Evolutionary conservation across 2,329 filamentous ascomycete species (phyloP).

Genomic region (Trichoderma sp.): DNA sequence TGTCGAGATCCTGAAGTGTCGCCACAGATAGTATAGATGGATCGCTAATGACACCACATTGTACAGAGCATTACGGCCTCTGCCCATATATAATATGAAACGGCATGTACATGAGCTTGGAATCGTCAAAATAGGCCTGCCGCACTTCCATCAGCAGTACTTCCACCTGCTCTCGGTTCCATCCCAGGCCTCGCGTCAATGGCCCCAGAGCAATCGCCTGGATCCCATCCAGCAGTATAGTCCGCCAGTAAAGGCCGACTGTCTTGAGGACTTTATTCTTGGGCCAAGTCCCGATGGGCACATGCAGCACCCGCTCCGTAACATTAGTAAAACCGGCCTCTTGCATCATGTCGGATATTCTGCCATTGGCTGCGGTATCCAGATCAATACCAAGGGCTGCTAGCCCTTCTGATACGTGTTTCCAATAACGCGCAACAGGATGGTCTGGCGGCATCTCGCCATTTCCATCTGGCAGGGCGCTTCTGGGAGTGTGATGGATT

Average conservation of each 20-base stretch:
- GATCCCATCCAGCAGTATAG: slow-evolving; percentile 51
- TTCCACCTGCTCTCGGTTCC: slow-evolving; percentile 52
- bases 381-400: slow-evolving; percentile 50
- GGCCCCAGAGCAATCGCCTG: slow-evolving; percentile 55
- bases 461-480: slow-evolving; percentile 43
- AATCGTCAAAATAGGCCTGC: slow-evolving; percentile 50
- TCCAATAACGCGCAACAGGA: slow-evolving; percentile 51
- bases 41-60: background rate
- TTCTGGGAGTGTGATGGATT: slow-evolving; percentile 52
- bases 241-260: slow-evolving; percentile 55
- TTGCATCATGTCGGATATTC: slow-evolving; percentile 48
- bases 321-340: slow-evolving; percentile 56
- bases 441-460: slow-evolving; percentile 43
- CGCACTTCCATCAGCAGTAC: slow-evolving; percentile 51
- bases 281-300: slow-evolving; percentile 58
- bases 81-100: slow-evolving; percentile 58
- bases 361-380: slow-evolving; percentile 44
- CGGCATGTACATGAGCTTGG: slow-evolving; percentile 55
- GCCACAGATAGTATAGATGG: background rate
- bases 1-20: background rate
- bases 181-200: slow-evolving; percentile 52
- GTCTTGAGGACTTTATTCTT: slow-evolving; percentile 53
- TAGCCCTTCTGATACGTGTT: slow-evolving; percentile 48
- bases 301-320: slow-evolving; percentile 50
- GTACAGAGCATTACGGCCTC: slow-evolving; percentile 42